Evolutionary conservation across 1,284 basidiomycete genomes (phyloP).

Genomic region (Ceraceosorus guamensis): DNA sequence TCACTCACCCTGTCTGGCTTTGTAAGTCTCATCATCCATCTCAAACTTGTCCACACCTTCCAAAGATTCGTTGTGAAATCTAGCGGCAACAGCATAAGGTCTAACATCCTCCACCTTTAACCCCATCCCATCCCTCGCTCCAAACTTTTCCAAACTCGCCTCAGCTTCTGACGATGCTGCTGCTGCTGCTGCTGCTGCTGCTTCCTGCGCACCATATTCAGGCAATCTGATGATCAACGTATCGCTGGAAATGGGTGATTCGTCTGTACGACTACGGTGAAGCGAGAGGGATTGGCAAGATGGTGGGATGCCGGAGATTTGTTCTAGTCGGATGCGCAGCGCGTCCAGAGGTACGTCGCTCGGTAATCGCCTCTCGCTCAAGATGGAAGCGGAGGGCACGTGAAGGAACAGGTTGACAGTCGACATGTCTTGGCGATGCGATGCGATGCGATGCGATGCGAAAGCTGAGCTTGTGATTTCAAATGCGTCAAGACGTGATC

Average conservation of each 20-base stretch:
- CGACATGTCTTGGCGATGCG: no score
- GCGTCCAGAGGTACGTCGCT: background rate
- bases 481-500: no score
- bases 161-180: no score
- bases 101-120: constrained; percentile 58
- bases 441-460: no score
- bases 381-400: background rate
- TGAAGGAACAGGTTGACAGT: background rate
- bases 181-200: no score
- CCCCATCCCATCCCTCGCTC: constrained; percentile 62
- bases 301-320: constrained; percentile 76
- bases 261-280: constrained; percentile 51
- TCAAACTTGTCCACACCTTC: constrained; percentile 78
- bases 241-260: no score
- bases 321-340: constrained; percentile 57
- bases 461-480: no score
- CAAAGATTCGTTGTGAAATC: constrained; percentile 6
- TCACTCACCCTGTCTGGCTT: constrained; percentile 62
- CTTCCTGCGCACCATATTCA: background rate
- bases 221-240: background rate
- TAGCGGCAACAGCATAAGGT: constrained; percentile 3
- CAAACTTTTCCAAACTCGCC: constrained; percentile 61
- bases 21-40: constrained; percentile 74
- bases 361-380: background rate
- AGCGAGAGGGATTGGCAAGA: constrained; percentile 50